phyloP scores from a whole-genome alignment of 345 rosid species.

The Anastatica hierochuntica region DNA sequence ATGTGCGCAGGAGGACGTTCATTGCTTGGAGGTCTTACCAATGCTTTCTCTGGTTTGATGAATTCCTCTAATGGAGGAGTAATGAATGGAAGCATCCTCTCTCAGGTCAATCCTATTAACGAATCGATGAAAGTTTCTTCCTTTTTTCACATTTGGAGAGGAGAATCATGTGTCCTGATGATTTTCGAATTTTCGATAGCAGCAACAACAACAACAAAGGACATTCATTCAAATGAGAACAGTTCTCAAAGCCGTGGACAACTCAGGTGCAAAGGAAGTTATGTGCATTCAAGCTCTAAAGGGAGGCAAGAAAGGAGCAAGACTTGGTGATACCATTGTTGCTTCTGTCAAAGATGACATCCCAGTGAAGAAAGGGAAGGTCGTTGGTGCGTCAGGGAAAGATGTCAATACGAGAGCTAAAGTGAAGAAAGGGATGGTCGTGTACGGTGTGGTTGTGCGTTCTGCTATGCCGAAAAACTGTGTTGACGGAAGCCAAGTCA shows the following conservation, averaged over 20 bases:
- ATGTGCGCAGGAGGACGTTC: conserved; percentile 22
- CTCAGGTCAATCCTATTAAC: conserved; percentile 31
- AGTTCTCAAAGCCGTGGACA: conserved; percentile 17
- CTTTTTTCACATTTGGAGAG: background rate
- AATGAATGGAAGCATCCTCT: conserved; percentile 19
- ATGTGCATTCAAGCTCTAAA: background rate
- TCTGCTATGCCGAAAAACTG: conserved; percentile 81
- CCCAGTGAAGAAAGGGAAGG: too few relatives aligned
- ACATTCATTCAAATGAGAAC: too few relatives aligned
- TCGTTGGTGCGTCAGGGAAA: conserved; percentile 26
- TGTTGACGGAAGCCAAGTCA: conserved; percentile 76
- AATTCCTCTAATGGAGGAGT: conserved; percentile 30
- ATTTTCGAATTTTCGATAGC: background rate
- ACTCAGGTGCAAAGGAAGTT: conserved; percentile 58
- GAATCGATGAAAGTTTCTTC: background rate
- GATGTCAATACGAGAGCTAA: conserved; percentile 70
- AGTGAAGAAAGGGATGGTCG: conserved; percentile 68
- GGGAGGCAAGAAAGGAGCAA: conserved; percentile 27
- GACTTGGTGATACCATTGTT: conserved; percentile 28
- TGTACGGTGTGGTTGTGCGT: conserved; percentile 65
- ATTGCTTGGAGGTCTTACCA: conserved; percentile 34
- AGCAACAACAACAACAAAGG: conserved; percentile 7
- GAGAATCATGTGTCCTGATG: too few relatives aligned
- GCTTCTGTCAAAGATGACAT: conserved; percentile 46
- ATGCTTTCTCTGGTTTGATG: conserved; percentile 28